Conservation (phyloP, 2,329 filamentous ascomycete genomes). For the Drechslera avenae region DNA sequence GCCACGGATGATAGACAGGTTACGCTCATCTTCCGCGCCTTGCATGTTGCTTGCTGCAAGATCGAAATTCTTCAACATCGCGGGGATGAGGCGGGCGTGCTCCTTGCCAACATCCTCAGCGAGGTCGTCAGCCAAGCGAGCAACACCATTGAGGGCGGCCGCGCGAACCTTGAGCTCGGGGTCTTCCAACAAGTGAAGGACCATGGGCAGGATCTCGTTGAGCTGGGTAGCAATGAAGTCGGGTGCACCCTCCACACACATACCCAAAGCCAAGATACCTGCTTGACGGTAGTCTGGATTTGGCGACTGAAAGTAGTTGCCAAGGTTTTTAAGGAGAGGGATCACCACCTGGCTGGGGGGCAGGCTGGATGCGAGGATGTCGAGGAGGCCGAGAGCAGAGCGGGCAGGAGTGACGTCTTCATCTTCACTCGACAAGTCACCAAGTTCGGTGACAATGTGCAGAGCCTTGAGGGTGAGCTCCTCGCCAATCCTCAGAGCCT, state of each 20-base stretch:
- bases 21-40: conserved; percentile 71
- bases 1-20: conserved; percentile 83
- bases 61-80: conserved; percentile 87
- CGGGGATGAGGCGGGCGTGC: conserved; percentile 82
- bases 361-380: conserved; percentile 84
- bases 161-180: conserved; percentile 82
- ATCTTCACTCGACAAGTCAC: conserved; percentile 71
- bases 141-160: conserved; percentile 84
- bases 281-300: conserved; percentile 84
- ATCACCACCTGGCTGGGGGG: conserved; percentile 94
- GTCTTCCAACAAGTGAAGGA: conserved; percentile 83
- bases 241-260: conserved; percentile 93
- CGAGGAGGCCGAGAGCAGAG: conserved; percentile 83
- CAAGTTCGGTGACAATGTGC: conserved; percentile 87
- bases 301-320: conserved; percentile 74
- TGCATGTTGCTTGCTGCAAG: conserved; percentile 71
- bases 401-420: conserved; percentile 86
- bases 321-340: conserved; percentile 84
- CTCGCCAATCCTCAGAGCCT: conserved; percentile 84
- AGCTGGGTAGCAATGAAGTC: conserved; percentile 97
- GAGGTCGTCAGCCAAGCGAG: conserved; percentile 89
- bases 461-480: conserved; percentile 86
- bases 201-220: conserved; percentile 79
- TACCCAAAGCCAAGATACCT: conserved; percentile 88
- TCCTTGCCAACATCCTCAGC: conserved; percentile 86